These are phyloP conservation scores for Leucocoprinus sp. DNA, from an alignment of 768 basidiomycete genomes.

Conservation along the genomic window DNA sequence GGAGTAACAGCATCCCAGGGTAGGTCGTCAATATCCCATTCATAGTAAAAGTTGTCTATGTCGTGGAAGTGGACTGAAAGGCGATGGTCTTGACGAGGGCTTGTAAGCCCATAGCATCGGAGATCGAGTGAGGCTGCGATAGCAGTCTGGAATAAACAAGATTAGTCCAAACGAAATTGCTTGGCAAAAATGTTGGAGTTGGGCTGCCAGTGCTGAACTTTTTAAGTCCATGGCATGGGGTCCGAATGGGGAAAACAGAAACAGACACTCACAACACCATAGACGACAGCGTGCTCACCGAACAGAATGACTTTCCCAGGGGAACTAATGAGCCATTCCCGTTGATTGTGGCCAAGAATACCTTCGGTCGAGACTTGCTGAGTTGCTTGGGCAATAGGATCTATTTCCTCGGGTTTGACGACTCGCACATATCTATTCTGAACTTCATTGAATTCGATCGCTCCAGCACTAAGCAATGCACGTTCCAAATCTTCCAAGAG, in stretches of 20 bases:
- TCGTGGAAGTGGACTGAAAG: constrained; percentile 74
- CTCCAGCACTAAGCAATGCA: constrained; percentile 86
- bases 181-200: constrained; percentile 1
- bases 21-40: constrained; percentile 71
- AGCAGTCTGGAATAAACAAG: constrained; percentile 55
- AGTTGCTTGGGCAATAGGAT: constrained; percentile 50
- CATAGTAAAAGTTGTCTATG: constrained; percentile 64
- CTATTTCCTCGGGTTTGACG: constrained; percentile 20
- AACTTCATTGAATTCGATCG: constrained; percentile 54
- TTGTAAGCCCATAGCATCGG: constrained; percentile 83
- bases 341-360: constrained; percentile 27
- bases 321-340: constrained; percentile 84
- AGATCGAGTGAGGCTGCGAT: constrained; percentile 93
- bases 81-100: constrained; percentile 65
- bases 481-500: constrained; percentile 92
- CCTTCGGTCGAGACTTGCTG: constrained; percentile 40
- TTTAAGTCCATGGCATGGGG: background rate
- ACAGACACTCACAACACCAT: constrained; percentile 79
- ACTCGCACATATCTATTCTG: constrained; percentile 43
- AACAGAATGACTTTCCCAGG: constrained; percentile 98
- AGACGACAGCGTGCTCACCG: constrained; percentile 97
- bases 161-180: constrained; percentile 10
- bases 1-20: constrained; percentile 74
- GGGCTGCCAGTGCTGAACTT: background rate
- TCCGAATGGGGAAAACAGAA: constrained; percentile 3